Base-by-base conservation (phyloP, 306 rosid species). In the Vigna unguiculata region DNA sequence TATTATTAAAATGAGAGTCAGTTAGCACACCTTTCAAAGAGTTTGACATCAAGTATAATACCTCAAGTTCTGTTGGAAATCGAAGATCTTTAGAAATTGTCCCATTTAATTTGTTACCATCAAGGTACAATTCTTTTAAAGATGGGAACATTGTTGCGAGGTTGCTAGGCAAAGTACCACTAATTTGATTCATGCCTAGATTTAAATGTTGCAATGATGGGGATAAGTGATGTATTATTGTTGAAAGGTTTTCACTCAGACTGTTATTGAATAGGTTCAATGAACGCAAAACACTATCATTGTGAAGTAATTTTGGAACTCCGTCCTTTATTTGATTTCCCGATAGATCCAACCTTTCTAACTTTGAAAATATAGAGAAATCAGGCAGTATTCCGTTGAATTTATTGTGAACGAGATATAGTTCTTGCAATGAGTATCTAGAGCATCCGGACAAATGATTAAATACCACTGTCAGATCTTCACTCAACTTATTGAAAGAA, bases 1-100 rank as follows among this genome's bases (percentile, higher is more conserved):
- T 6, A 55, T 72, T 72, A 7, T 20, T 49, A 21, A 72, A 64
- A 21, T 64, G 78, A 4, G 55, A 62, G 40, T 79, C 73, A 13
- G 19, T 61, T 17, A 79, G 1, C 34, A 38, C 58, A 24, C 78
- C 83, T 71, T 51, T 2, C 12, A 79, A 61, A 5, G 48, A 38
- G 65, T 78, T 78, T 24, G 72, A 60, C 36, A 0, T 0, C 24
- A 78, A 1, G 1, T 0, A 0, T 12, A 78, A 6, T 5, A 1
- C 0, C 13, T 5, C 11, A 0, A 78, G 47, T 0, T 10, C 10
- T 3, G 72, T 7, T 3, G 72, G 65, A 14, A 69, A 71, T 60
- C 4, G 16, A 34, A 6, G 0, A n/a, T 49, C 43, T 22, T 34
- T 3, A 15, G 14, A 4, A 3, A 78, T 16, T 0, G 2, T 21